Base-by-base conservation (phyloP, 495 filamentous ascomycete species). In the Penicillium manginii region DNA sequence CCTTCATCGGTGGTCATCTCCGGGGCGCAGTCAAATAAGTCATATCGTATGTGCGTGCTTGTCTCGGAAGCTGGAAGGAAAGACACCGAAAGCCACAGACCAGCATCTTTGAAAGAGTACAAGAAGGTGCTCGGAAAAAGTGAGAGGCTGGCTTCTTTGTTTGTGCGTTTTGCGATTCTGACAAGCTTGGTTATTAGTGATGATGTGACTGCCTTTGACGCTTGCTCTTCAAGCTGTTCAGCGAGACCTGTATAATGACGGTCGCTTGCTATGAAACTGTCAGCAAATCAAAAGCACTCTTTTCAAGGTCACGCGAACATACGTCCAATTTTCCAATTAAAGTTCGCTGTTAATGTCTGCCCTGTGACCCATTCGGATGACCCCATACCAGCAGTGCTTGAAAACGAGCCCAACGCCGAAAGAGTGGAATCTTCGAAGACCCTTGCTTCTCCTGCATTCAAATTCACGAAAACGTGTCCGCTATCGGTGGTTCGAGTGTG, bases 321-420 rank as follows among this genome's bases (percentile, higher is more conserved):
- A 77, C 75, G 23, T 7, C 60, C 64, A 15, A 66, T 15, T 49
- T 81, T 82, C 81, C 79, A 82, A 51, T 83, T 82, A 29, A 82
- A 81, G 0, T 50, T 33, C 5, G 75, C 75, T 10, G 75, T 61
- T 2, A 78, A 33, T 3, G 65, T 74, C 53, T 69, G 70, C 22
- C 78, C 79, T 32, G 59, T 51, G 9, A 77, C 39, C 70, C 73
- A 80, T 10, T 23, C 46, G 7, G 55, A 67, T 21, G 26, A 48
- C 12, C 49, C 43, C 14, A 69, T 15, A 5, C 58, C 54, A 58
- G 58, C 50, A 12, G 29, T 46, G 17, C 21, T 19, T 2, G 22
- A 50, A 56, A 66, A 73, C 0, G 4, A 17, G 52, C 66, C 52
- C 49, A 65, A 35, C 29, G 23, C 22, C 35, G 8, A 37, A 26